These are phyloP conservation scores for Aspergillus intermedius DNA, from an alignment of 2,329 filamentous ascomycete species.

Conservation along the genomic window DNA sequence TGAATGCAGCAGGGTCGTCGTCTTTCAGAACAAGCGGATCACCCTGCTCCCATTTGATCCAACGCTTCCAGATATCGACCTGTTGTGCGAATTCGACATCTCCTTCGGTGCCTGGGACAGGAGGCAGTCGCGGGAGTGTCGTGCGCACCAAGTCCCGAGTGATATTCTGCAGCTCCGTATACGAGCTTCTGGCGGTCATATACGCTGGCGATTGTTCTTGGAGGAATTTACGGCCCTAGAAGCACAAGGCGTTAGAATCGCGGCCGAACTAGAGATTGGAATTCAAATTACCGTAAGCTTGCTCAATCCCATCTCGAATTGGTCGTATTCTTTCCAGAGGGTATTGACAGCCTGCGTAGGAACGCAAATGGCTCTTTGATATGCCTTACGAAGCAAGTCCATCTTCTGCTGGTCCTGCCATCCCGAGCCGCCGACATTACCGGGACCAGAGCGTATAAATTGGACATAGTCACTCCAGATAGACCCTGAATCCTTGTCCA, in stretches of 20 bases:
- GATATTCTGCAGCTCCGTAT: constrained; percentile 84
- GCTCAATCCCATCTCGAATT: constrained; percentile 90
- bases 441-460: constrained; percentile 83
- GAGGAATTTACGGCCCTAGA: constrained; percentile 81
- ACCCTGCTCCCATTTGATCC: constrained; percentile 92
- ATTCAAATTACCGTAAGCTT: constrained; percentile 65
- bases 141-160: constrained; percentile 68
- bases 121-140: constrained; percentile 73
- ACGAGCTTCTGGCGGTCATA: constrained; percentile 90
- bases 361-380: constrained; percentile 80
- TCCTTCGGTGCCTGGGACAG: constrained; percentile 78
- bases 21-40: constrained; percentile 80
- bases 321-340: constrained; percentile 96
- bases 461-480: constrained; percentile 95
- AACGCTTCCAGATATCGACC: constrained; percentile 82
- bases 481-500: constrained; percentile 80
- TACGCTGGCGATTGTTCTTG: constrained; percentile 89
- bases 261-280: background rate
- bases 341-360: constrained; percentile 76
- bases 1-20: constrained; percentile 72
- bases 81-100: constrained; percentile 78
- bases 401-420: constrained; percentile 99
- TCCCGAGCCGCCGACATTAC: constrained; percentile 71
- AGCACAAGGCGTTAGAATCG: constrained; percentile 1
- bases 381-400: constrained; percentile 85